Evolutionary conservation across 139 green algal species (phyloP).

Genomic region (Chlorella vulgaris): DNA sequence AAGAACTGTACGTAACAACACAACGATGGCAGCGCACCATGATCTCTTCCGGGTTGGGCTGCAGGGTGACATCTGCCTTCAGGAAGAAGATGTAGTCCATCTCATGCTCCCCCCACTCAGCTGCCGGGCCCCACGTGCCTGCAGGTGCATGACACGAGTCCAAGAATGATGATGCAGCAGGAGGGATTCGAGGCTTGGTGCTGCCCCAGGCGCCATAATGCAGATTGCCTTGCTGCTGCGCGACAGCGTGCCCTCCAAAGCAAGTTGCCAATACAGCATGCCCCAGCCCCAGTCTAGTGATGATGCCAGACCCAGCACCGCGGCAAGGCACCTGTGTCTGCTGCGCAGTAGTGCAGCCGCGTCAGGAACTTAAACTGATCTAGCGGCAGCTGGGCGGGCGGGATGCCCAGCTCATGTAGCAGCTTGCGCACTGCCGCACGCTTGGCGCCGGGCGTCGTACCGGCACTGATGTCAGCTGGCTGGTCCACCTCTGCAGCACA

Average conservation of each 20-base stretch:
- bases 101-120: conserved; percentile 91
- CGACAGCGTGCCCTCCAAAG: background rate
- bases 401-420: conserved; percentile 91
- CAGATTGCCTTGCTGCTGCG: background rate
- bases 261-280: background rate
- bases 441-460: conserved; percentile 63
- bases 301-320: background rate
- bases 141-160: background rate
- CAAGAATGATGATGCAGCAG: too few relatives aligned
- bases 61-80: conserved; percentile 54
- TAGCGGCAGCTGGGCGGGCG: conserved; percentile 57
- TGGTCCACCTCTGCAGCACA: conserved; percentile 66
- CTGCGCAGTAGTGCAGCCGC: conserved; percentile 93
- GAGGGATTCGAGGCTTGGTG: too few relatives aligned
- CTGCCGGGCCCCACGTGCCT: conserved; percentile 40
- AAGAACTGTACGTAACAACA: too few relatives aligned
- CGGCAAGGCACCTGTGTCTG: conserved; percentile 58
- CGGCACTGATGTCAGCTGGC: conserved; percentile 37
- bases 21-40: conserved; percentile 32
- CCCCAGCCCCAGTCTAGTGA: background rate
- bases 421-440: conserved; percentile 86
- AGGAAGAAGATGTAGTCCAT: conserved; percentile 97
- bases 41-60: conserved; percentile 88
- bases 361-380: conserved; percentile 82
- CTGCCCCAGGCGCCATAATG: background rate